A percentile compares a stretch with the other conserved stretches of the same genome.
Conservation (phyloP, 768 basidiomycete genomes). For the Rhizopogon vinicolor region DNA sequence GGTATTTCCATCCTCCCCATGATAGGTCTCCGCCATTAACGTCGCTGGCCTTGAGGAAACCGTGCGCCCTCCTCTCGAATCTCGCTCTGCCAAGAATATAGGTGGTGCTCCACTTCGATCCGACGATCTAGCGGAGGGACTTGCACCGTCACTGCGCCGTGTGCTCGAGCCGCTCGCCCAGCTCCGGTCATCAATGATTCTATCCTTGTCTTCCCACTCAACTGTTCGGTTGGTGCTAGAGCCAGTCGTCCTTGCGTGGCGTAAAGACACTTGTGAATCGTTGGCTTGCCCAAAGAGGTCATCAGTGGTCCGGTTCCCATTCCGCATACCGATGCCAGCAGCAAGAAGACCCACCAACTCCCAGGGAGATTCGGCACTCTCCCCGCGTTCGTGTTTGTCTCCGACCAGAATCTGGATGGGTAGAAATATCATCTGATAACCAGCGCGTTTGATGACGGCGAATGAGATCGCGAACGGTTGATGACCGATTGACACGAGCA, state of each 20-base stretch:
- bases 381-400: slow-evolving; percentile 60
- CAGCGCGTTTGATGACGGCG: slow-evolving; percentile 49
- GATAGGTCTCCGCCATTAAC: slow-evolving; percentile 50
- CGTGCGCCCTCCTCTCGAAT: slow-evolving; percentile 15
- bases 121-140: no score
- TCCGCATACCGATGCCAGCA: slow-evolving; percentile 53
- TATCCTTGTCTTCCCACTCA: slow-evolving; percentile 22
- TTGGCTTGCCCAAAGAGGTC: slow-evolving; percentile 31
- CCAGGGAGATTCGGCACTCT: slow-evolving; percentile 63
- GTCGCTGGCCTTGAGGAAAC: slow-evolving; percentile 40
- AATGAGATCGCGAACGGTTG: slow-evolving; percentile 45
- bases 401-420: slow-evolving; percentile 33
- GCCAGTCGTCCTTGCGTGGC: slow-evolving; percentile 7
- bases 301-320: slow-evolving; percentile 26
- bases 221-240: slow-evolving; percentile 7
- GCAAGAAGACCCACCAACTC: slow-evolving; percentile 54
- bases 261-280: slow-evolving; percentile 13
- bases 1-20: slow-evolving; percentile 12
- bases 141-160: no score
- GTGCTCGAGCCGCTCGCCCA: not conserved
- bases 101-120: slow-evolving; percentile 16
- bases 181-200: slow-evolving; percentile 17
- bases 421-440: slow-evolving; percentile 45
- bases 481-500: slow-evolving; percentile 31
- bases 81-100: slow-evolving; percentile 13